Evolutionary conservation across 768 basidiomycete genomes (phyloP), one percentile per base, ranked within the genome.

Genomic region (Macrolepiota albuminosa): DNA sequence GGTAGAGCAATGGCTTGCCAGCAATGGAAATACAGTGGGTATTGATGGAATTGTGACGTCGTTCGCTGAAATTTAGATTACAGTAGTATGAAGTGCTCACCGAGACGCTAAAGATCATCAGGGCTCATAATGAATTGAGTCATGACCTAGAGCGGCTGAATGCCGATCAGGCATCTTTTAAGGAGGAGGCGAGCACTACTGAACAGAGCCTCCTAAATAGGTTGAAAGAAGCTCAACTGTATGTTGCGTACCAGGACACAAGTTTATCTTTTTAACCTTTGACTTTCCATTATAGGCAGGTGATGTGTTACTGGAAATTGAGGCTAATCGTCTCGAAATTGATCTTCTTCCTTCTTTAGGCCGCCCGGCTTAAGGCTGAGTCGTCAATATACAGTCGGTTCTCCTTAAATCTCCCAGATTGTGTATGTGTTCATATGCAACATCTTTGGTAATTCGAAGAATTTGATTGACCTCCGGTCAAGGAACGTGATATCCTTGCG

Each of bases 401-500:
- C 39, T 36, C 13, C 8, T 33, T 43, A 21, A 21, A 45, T 29
- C 49, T 58, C 26, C 50, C 57, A 6, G 40, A 52, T n/a, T 40
- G 11, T 10, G 57, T 58, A 43, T 36, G 33, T 51, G 50, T 36
- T 34, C 29, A 31, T 33, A n/a, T 34, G 4, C 31, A 21, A 39
- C 8, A 21, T 24, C 21, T 24, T 51, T 51, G 14, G 2, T 37
- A n/a, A 3, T 37, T 9, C 16, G n/a, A 7, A 26, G 5, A 26
- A 13, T 4, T 11, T 40, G 3, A 48, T 16, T 39, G 40, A 21
- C 34, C 7, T 21, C 33, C 34, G 7, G 3, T 47, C 24, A 59
- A 90, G 90, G 86, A 90, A 69, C 86, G 88, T 56, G 72, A 77
- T 45, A 78, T 81, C 65, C 72, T 81, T 36, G 89, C 89, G 14